Evolutionary conservation across 1,139 yeast species (phyloP).

Genomic region (Diutina rugosa): DNA sequence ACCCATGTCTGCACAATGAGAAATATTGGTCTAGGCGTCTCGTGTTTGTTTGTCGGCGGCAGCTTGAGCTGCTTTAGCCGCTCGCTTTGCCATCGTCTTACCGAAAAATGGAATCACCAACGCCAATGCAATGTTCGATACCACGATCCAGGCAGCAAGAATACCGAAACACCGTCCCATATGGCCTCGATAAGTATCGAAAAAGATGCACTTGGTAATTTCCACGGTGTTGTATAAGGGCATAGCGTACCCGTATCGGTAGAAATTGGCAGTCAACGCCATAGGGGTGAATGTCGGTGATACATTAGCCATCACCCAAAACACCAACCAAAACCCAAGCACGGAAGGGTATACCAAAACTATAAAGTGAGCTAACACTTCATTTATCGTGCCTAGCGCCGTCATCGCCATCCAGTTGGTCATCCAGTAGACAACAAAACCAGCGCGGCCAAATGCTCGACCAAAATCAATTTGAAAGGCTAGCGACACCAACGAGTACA

Average conservation of each 20-base stretch:
- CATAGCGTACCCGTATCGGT: conserved; percentile 50
- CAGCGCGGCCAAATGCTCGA: conserved; percentile 41
- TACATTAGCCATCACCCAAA: conserved; percentile 46
- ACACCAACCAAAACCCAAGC: conserved; percentile 49
- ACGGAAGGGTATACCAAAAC: conserved; percentile 32
- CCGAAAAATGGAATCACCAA: not conserved
- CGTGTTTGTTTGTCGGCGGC: too few species aligned
- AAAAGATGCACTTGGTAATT: conserved; percentile 41
- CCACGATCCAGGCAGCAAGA: conserved; percentile 42
- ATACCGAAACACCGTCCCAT: conserved; percentile 50
- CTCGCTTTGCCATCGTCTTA: not conserved
- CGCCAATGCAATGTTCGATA: conserved; percentile 16
- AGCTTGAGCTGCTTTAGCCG: too few species aligned
- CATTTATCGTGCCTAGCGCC: conserved; percentile 55
- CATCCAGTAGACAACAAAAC: conserved; percentile 57
- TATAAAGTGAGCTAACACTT: conserved; percentile 37
- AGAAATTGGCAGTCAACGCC: conserved; percentile 38
- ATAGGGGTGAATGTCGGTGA: conserved; percentile 52
- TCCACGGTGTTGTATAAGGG: conserved; percentile 53
- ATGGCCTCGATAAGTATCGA: conserved; percentile 40
- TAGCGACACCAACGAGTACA: conserved; percentile 44
- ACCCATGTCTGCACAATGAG: too few species aligned
- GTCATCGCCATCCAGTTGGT: conserved; percentile 43
- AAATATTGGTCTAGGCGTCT: too few species aligned
- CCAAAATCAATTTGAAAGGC: conserved; percentile 46